Evolutionary conservation across 192 early-diverging fungal genomes (phyloP).

Genomic region (Coemansia sp.): DNA sequence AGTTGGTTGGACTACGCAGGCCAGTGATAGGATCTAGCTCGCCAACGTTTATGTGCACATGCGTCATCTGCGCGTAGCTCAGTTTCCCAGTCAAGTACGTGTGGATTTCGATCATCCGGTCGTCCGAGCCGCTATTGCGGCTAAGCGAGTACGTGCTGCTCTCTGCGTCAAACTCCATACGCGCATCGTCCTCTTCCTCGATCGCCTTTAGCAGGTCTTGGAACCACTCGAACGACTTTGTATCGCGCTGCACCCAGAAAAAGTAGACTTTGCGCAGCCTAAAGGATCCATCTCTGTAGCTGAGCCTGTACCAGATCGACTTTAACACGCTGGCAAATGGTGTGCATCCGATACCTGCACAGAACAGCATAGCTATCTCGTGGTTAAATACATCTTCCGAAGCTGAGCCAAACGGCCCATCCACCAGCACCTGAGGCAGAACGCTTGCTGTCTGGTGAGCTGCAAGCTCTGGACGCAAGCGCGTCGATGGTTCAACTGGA

Average conservation of each 20-base stretch:
- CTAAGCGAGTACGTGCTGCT: conserved; percentile 22
- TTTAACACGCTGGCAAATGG: conserved; percentile 84
- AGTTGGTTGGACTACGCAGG: conserved; percentile 70
- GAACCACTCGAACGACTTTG: conserved; percentile 87
- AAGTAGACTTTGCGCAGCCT: conserved; percentile 83
- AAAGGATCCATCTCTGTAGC: conserved; percentile 52
- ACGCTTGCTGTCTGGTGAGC: conserved; percentile 43
- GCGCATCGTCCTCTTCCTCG: conserved; percentile 70
- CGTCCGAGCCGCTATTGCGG: conserved; percentile 5
- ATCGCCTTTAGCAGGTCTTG: conserved; percentile 78
- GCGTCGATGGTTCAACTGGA: conserved; percentile 14
- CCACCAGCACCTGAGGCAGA: conserved; percentile 70
- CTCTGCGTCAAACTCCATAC: conserved; percentile 21
- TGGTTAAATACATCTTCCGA: conserved; percentile 83
- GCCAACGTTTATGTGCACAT: conserved; percentile 56
- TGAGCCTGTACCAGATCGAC: conserved; percentile 73
- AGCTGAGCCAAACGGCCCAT: conserved; percentile 78
- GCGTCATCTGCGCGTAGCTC: conserved; percentile 58
- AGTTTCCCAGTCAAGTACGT: conserved; percentile 75
- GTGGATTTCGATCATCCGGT: conserved; percentile 73
- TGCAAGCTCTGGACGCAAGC: conserved; percentile 8
- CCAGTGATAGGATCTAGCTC: conserved; percentile 72
- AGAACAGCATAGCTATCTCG: conserved; percentile 74
- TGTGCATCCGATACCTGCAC: conserved; percentile 83
- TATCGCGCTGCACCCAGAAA: conserved; percentile 83